phyloP scores from a whole-genome alignment of 1,284 basidiomycete species.

The Ustilago bromivora region DNA sequence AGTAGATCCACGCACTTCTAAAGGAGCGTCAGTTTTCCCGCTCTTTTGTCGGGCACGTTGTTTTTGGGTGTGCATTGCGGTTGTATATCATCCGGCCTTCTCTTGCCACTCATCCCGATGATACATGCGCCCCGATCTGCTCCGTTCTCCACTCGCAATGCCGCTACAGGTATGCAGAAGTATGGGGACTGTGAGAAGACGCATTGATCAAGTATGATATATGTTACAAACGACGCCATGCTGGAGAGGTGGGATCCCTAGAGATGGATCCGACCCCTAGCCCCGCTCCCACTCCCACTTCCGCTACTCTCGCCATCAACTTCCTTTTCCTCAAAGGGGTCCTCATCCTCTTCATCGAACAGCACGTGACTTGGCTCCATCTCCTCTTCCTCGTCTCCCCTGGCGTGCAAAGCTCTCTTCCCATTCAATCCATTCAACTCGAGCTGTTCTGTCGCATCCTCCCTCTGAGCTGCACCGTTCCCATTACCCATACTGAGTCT shows the following conservation, averaged over 20 bases:
- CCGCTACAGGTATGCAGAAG: too few relatives aligned
- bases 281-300: constrained; percentile 21
- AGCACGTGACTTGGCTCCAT: constrained; percentile 43
- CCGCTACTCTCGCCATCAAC: constrained; percentile 26
- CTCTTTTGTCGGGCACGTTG: background rate
- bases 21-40: background rate
- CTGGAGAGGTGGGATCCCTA: constrained; percentile 7
- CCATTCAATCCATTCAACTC: constrained; percentile 30
- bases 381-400: constrained; percentile 11
- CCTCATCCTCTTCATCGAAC: constrained; percentile 57
- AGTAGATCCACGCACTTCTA: constrained; percentile 1
- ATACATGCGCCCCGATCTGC: too few relatives aligned
- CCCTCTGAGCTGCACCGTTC: background rate
- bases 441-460: constrained; percentile 20
- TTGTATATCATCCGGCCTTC: background rate
- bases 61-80: background rate
- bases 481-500: constrained; percentile 32
- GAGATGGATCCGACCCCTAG: constrained; percentile 22
- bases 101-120: background rate
- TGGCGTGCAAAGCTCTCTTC: constrained; percentile 5
- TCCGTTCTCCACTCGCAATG: too few relatives aligned
- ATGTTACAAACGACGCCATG: too few relatives aligned
- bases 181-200: too few relatives aligned
- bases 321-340: constrained; percentile 54
- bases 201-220: too few relatives aligned